Conservation (phyloP, 2,329 filamentous ascomycete species). For the Neophaeococcomyces aloes region DNA sequence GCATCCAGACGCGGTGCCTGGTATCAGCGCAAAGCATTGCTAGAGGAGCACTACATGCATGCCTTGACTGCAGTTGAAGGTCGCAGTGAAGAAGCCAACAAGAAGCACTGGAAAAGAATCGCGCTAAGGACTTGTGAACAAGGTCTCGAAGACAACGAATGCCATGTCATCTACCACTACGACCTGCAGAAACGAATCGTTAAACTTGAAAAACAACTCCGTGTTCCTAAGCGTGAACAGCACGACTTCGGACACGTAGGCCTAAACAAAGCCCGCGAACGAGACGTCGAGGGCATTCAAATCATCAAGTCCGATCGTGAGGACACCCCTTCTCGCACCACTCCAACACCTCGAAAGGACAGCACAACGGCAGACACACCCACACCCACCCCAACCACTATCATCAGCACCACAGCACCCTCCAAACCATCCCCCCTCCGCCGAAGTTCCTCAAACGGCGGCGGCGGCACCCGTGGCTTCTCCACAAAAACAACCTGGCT, state of each 20-base stretch:
- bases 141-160: slow-evolving; percentile 76
- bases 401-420: too few relatives aligned
- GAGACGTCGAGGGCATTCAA: slow-evolving; percentile 65
- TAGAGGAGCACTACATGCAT: slow-evolving; percentile 94
- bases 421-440: too few relatives aligned
- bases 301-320: slow-evolving; percentile 48
- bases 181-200: slow-evolving; percentile 88
- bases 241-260: slow-evolving; percentile 86
- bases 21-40: slow-evolving; percentile 88
- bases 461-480: too few relatives aligned
- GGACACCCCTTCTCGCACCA: slow-evolving; percentile 27
- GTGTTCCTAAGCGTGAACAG: slow-evolving; percentile 71
- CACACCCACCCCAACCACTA: slow-evolving; percentile 2
- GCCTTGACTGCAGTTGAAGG: slow-evolving; percentile 42
- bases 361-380: slow-evolving; percentile 16
- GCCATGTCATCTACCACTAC: slow-evolving; percentile 86
- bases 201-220: slow-evolving; percentile 78
- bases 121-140: slow-evolving; percentile 73
- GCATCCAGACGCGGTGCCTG: slow-evolving; percentile 73
- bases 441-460: too few relatives aligned
- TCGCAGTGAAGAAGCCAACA: slow-evolving; percentile 50
- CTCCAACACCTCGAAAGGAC: slow-evolving; percentile 7
- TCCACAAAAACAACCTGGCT: slow-evolving; percentile 72
- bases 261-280: slow-evolving; percentile 63
- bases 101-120: slow-evolving; percentile 69